Percentiles rank a stretch among this genome's conserved stretches.
These are phyloP conservation scores for Pulveroboletus sp. DNA, from an alignment of 768 basidiomycete genomes.

Conservation along the genomic window DNA sequence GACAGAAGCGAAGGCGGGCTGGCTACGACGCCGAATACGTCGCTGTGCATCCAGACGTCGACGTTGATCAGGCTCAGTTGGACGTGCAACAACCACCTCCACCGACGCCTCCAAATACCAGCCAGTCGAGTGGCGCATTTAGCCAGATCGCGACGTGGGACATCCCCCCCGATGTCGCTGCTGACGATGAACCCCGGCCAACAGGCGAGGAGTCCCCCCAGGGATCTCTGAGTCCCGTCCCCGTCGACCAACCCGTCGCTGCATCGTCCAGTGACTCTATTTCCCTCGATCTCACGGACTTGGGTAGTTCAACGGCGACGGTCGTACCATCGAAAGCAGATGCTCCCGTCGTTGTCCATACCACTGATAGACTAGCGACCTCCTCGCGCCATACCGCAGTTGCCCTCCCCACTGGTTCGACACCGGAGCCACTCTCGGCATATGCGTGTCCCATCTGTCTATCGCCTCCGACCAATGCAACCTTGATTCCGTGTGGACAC, in stretches of 20 bases:
- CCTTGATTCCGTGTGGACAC: constrained; percentile 77
- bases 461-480: constrained; percentile 67
- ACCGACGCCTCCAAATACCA: background rate
- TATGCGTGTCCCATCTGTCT: constrained; percentile 82
- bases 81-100: background rate
- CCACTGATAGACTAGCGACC: background rate
- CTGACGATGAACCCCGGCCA: background rate
- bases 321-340: background rate
- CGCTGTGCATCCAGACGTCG: background rate
- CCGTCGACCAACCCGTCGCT: background rate
- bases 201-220: background rate
- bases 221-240: background rate
- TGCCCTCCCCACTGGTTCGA: background rate
- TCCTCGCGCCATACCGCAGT: background rate
- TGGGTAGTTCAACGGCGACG: background rate
- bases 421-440: constrained; percentile 40
- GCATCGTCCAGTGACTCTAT: background rate
- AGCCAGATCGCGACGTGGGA: constrained; percentile 22
- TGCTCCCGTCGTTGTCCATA: background rate
- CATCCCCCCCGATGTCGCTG: constrained; percentile 10
- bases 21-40: background rate
- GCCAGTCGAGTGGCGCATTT: background rate
- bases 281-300: constrained; percentile 6
- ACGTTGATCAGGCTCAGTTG: background rate
- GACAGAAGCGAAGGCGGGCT: constrained; percentile 14